Evolutionary conservation across 169 alveolate species (phyloP), one percentile per base, ranked within the genome.

Genomic region (Eimeria necatrix): DNA sequence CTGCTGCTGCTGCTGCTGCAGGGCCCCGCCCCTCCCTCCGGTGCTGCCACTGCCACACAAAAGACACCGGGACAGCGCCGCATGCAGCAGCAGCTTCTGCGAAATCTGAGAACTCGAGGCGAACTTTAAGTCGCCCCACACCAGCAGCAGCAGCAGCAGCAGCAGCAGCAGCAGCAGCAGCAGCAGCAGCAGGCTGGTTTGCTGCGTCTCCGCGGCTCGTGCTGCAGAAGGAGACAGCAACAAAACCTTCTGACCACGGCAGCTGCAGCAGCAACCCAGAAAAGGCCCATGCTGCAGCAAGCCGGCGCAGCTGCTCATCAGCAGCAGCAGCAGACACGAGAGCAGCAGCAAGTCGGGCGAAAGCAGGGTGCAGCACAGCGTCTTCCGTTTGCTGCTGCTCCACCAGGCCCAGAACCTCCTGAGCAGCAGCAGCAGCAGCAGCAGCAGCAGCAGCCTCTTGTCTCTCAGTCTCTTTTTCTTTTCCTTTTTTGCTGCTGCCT

Each of bases 201-300:
- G 20, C 64, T 56, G 8, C 14, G 20, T 56, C 64, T 56, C 64
- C 64, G 20, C 8, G 64, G n/a, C n/a, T n/a, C n/a, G n/a, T n/a
- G n/a, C n/a, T n/a, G n/a, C n/a, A n/a, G 64, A 49, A 98, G 99
- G 93, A 98, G 98, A 64, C 76, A 64, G 80, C 97, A 98, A 73
- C 98, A 99, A 95, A 99, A 98, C 95, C 99, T 99, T 84, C 98
- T 99, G 56, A 99, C 99, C 78, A 99, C 99, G 90, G 99, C 99
- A 64, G 98, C 98, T 91, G 99, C 99, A 61, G 98, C 98, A 94
- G 99, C 99, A 20, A 97, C 98, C 61, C 99, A 98, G 96, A 98
- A 98, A 96, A 98, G 98, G 32, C 76, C 76, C 76, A 64, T 14
- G 26, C 14, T n/a, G 41, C 20, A 9, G 76, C 76, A 8, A 64